These are phyloP conservation scores for Elsinoe ampelina DNA, from an alignment of 2,329 filamentous ascomycete genomes.

Conservation along the genomic window DNA sequence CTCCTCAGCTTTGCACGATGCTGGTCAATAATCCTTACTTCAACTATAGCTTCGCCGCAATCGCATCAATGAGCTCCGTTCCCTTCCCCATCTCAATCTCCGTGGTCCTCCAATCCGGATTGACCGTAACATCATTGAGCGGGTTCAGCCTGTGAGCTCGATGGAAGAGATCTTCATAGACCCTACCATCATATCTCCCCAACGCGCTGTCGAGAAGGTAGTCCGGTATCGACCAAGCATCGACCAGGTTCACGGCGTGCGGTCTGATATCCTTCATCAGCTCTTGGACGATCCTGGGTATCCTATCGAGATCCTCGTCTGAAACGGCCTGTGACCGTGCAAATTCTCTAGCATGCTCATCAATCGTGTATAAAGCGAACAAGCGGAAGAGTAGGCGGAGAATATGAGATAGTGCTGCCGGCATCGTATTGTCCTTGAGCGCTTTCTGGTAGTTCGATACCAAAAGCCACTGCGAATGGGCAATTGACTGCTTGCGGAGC, in stretches of 20 bases:
- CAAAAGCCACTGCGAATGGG: conserved; percentile 42
- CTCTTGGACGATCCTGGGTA: conserved; percentile 35
- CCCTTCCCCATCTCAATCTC: conserved; percentile 40
- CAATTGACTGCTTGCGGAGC: conserved; percentile 34
- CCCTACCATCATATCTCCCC: conserved; percentile 43
- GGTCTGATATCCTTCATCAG: conserved; percentile 41
- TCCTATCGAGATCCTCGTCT: conserved; percentile 31
- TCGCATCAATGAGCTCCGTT: conserved; percentile 22
- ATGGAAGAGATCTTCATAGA: conserved; percentile 46
- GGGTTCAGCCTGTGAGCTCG: conserved; percentile 44
- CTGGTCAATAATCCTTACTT: neutral
- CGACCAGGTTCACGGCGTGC: conserved; percentile 44
- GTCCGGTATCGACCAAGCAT: conserved; percentile 45
- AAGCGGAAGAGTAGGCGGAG: conserved; percentile 39
- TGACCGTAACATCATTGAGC: conserved; percentile 42
- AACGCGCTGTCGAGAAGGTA: conserved; percentile 44
- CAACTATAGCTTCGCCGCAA: conserved; percentile 25
- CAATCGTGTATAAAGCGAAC: conserved; percentile 41
- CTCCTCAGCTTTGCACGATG: too few species aligned
- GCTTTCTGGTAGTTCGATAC: conserved; percentile 39
- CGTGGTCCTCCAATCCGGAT: conserved; percentile 40
- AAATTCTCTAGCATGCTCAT: conserved; percentile 38
- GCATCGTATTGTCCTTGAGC: conserved; percentile 19
- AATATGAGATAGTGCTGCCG: conserved; percentile 24
- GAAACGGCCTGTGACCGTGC: conserved; percentile 35